Evolutionary conservation across 1,284 basidiomycete species (phyloP).

Genomic region (Singerocomus inundabilis): DNA sequence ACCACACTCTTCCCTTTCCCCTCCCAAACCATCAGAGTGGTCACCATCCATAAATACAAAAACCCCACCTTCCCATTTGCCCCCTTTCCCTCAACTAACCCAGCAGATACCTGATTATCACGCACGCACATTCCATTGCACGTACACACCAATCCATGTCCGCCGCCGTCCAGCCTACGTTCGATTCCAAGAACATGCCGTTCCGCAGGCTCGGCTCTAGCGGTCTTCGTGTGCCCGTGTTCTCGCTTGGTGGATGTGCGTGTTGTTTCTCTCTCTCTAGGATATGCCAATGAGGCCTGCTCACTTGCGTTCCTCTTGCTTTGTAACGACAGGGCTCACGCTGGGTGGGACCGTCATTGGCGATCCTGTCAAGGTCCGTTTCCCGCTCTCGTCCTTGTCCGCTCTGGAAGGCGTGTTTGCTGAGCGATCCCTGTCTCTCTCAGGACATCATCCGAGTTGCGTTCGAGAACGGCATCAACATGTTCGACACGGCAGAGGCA

Average conservation of each 20-base stretch:
- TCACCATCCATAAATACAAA: too few relatives aligned
- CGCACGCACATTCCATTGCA: background rate
- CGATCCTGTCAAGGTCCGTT: conserved; percentile 44
- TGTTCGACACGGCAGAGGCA: conserved; percentile 62
- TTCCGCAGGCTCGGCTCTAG: conserved; percentile 72
- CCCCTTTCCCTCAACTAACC: too few relatives aligned
- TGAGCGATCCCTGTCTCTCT: background rate
- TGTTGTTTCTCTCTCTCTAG: too few relatives aligned
- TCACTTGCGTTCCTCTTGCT: too few relatives aligned
- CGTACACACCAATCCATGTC: conserved; percentile 10
- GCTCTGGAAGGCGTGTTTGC: background rate
- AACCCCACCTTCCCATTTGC: too few relatives aligned
- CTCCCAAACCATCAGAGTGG: too few relatives aligned
- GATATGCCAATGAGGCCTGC: too few relatives aligned
- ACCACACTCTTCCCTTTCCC: too few relatives aligned
- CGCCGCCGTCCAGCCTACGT: conserved; percentile 29
- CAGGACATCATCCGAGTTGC: conserved; percentile 44
- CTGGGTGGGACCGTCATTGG: conserved; percentile 49
- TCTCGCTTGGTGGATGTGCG: conserved; percentile 78
- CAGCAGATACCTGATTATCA: background rate
- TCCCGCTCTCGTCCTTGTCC: background rate
- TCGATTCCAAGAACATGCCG: conserved; percentile 62
- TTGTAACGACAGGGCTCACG: conserved; percentile 33
- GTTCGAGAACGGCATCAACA: conserved; percentile 47
- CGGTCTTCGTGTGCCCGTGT: conserved; percentile 72